A percentile compares a stretch with the other conserved stretches of the same genome.
phyloP scores from a whole-genome alignment of 495 filamentous ascomycete genomes.

The Xylaria flabelliformis region DNA sequence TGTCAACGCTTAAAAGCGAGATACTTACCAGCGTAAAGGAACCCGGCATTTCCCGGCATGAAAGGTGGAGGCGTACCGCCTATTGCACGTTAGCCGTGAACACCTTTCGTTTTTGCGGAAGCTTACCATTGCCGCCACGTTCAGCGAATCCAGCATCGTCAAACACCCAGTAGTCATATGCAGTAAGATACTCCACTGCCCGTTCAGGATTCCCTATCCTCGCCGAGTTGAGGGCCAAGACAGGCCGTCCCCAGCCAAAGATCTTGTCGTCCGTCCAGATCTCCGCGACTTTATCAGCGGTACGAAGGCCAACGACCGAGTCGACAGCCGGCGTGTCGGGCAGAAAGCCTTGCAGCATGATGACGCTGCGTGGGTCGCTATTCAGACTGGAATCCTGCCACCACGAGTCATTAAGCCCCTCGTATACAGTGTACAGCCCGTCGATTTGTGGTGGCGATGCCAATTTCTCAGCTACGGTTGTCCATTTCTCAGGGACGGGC shows the following conservation, averaged over 20 bases:
- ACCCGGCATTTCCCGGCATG: constrained; percentile 36
- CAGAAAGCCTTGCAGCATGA: constrained; percentile 47
- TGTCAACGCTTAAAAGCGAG: not conserved
- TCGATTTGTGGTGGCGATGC: constrained; percentile 45
- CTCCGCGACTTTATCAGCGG: constrained; percentile 42
- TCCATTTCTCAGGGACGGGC: constrained; percentile 43
- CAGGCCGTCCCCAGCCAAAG: constrained; percentile 51
- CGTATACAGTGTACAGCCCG: constrained; percentile 47
- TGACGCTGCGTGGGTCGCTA: constrained; percentile 48
- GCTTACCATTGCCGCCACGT: constrained; percentile 39
- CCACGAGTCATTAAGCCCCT: constrained; percentile 50
- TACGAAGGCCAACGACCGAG: constrained; percentile 40
- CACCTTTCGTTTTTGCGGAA: not conserved
- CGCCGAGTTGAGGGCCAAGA: constrained; percentile 48
- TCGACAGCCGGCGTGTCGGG: constrained; percentile 46
- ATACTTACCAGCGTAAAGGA: constrained; percentile 38
- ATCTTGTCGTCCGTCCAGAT: constrained; percentile 50
- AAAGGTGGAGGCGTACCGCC: constrained; percentile 39
- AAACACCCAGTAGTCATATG: constrained; percentile 46
- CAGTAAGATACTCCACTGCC: constrained; percentile 45
- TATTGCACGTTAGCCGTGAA: not conserved
- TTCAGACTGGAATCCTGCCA: constrained; percentile 39
- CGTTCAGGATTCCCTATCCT: constrained; percentile 41
- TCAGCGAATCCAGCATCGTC: constrained; percentile 51
- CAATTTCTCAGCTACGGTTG: constrained; percentile 42